Conservation (phyloP, 2,329 filamentous ascomycete species). For the Aureobasidium sp. region DNA sequence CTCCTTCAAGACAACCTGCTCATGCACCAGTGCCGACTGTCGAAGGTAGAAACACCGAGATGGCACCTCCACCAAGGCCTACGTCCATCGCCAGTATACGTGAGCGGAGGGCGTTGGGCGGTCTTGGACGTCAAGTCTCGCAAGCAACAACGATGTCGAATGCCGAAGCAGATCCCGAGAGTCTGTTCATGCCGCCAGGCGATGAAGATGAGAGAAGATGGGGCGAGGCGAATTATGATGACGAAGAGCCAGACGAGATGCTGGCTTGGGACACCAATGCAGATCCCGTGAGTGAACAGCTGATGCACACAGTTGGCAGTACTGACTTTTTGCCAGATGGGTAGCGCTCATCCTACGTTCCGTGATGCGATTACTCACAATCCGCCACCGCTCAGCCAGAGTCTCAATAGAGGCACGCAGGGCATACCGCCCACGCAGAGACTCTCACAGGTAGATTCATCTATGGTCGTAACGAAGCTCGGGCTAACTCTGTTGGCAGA, state of each 20-base stretch:
- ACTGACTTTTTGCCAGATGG: conserved; percentile 20
- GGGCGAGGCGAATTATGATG: conserved; percentile 62
- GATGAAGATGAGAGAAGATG: conserved; percentile 65
- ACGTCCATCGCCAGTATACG: conserved; percentile 6
- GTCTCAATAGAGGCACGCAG: conserved; percentile 23
- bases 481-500: conserved; percentile 24
- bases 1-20: conserved; percentile 6
- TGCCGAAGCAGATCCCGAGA: conserved; percentile 57
- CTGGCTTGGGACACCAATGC: conserved; percentile 68
- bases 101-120: conserved; percentile 24
- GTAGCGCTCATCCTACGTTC: conserved; percentile 37
- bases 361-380: conserved; percentile 33
- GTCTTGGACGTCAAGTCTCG: conserved; percentile 19
- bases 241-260: conserved; percentile 55
- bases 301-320: not conserved
- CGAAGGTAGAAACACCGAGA: conserved; percentile 1
- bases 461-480: conserved; percentile 25
- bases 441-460: conserved; percentile 56
- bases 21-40: not conserved
- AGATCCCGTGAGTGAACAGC: conserved; percentile 47
- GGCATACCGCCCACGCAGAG: conserved; percentile 66
- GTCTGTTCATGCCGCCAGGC: conserved; percentile 60
- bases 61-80: conserved; percentile 19
- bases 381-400: conserved; percentile 19
- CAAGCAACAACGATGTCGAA: conserved; percentile 48